Percentiles rank a stretch among this genome's conserved stretches.
These are phyloP conservation scores for Backusella parvicylindrica DNA, from an alignment of 192 early-diverging fungal genomes.

Conservation along the genomic window DNA sequence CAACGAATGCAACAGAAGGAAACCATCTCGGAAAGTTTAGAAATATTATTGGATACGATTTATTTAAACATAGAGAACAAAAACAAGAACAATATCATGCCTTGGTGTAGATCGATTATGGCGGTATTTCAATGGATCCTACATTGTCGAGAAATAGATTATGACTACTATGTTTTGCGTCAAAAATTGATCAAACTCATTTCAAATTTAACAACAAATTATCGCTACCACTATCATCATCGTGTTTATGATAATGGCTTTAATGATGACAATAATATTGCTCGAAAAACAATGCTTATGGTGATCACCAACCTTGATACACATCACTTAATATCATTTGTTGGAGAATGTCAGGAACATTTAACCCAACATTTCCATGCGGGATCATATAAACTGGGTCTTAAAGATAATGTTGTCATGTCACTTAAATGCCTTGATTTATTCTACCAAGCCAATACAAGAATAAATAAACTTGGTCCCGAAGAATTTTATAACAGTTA, in stretches of 20 bases:
- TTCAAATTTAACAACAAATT: neutral
- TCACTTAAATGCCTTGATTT: conserved; percentile 20
- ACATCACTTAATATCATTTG: neutral
- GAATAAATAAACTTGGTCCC: neutral
- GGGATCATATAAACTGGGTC: conserved; percentile 25
- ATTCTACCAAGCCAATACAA: neutral
- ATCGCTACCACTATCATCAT: neutral
- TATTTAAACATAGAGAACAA: neutral
- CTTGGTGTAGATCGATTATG: conserved; percentile 8
- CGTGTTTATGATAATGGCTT: neutral
- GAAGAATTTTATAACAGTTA: conserved; percentile 21
- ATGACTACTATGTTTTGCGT: neutral
- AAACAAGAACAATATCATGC: neutral
- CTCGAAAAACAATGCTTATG: neutral
- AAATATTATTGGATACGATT: conserved; percentile 5
- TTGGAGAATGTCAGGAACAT: conserved; percentile 17
- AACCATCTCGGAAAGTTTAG: conserved; percentile 4
- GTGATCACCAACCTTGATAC: conserved; percentile 7
- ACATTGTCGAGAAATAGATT: neutral
- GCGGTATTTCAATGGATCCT: neutral
- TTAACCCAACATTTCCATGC: conserved; percentile 27
- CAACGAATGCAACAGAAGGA: neutral
- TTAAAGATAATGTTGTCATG: conserved; percentile 22
- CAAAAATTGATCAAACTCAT: neutral
- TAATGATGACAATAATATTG: neutral